A percentile compares a stretch with the other conserved stretches of the same genome.
These are phyloP conservation scores for Saitozyma sp. DNA, from an alignment of 768 basidiomycete genomes.

Conservation along the genomic window DNA sequence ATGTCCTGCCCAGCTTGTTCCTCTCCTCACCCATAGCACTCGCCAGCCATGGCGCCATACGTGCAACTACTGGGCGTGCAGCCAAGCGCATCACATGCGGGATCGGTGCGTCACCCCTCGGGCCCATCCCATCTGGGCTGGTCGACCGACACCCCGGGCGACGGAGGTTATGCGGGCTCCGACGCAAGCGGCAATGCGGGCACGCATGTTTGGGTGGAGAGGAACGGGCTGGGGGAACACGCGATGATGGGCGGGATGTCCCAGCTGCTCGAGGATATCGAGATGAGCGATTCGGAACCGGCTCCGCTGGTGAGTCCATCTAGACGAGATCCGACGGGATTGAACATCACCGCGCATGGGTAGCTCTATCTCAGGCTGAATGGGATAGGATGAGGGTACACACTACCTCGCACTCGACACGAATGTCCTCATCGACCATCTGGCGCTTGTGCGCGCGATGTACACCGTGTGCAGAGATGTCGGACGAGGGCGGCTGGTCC, in stretches of 20 bases:
- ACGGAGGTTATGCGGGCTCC: too few species aligned
- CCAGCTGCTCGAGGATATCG: constrained; percentile 11
- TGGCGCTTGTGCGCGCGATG: constrained; percentile 17
- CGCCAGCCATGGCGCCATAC: too few species aligned
- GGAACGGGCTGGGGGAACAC: neutral
- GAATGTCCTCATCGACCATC: constrained; percentile 34
- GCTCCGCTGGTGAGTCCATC: neutral
- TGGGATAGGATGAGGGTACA: neutral
- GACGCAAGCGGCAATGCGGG: too few species aligned
- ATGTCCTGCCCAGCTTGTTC: too few species aligned
- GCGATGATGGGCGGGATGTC: neutral
- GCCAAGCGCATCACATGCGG: too few species aligned
- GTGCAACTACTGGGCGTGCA: too few species aligned
- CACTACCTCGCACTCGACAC: constrained; percentile 37
- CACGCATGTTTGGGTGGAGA: too few species aligned
- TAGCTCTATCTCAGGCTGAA: neutral
- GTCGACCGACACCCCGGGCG: too few species aligned
- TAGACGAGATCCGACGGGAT: neutral
- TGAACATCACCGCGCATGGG: too few species aligned
- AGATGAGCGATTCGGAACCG: constrained; percentile 15
- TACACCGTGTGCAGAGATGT: constrained; percentile 5
- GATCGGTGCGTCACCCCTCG: too few species aligned
- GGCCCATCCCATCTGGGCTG: too few species aligned
- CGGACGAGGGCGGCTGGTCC: neutral
- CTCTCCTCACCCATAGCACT: too few species aligned